Conservation (phyloP, 805 yeast genomes). For the Spathaspora boniae region DNA sequence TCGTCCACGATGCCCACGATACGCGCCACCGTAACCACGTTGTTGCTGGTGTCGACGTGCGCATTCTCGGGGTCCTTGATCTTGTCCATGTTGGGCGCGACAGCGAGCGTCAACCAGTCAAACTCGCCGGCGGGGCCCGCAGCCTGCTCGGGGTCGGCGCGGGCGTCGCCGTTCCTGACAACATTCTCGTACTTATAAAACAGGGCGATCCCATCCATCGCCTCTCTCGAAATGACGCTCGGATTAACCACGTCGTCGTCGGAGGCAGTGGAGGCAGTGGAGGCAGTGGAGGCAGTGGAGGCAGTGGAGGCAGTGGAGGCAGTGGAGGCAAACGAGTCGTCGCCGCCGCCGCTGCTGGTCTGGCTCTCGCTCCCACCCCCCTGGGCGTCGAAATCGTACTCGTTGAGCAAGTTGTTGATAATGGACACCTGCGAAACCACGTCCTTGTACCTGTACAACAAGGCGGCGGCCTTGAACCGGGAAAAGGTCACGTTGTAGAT, state of each 20-base stretch:
- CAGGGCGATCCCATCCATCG: constrained; percentile 26
- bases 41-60: constrained; percentile 8
- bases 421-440: constrained; percentile 24
- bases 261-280: not conserved
- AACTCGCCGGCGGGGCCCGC: constrained; percentile 11
- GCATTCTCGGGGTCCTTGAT: constrained; percentile 20
- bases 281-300: no score
- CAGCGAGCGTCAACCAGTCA: constrained; percentile 37
- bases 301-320: no score
- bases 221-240: constrained; percentile 25
- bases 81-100: constrained; percentile 29
- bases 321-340: no score
- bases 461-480: constrained; percentile 43
- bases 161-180: constrained; percentile 1
- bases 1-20: constrained; percentile 47
- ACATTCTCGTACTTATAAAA: constrained; percentile 17
- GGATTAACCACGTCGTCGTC: constrained; percentile 11
- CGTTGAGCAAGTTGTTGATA: constrained; percentile 29
- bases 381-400: constrained; percentile 30
- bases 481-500: constrained; percentile 55
- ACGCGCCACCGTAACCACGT: constrained; percentile 42
- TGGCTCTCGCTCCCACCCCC: constrained; percentile 11
- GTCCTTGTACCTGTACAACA: constrained; percentile 41
- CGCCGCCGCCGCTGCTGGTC: constrained; percentile 4
- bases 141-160: not conserved